These are phyloP conservation scores for Saururus chinensis DNA, from an alignment of 164 flowering plant species.

Conservation along the genomic window DNA sequence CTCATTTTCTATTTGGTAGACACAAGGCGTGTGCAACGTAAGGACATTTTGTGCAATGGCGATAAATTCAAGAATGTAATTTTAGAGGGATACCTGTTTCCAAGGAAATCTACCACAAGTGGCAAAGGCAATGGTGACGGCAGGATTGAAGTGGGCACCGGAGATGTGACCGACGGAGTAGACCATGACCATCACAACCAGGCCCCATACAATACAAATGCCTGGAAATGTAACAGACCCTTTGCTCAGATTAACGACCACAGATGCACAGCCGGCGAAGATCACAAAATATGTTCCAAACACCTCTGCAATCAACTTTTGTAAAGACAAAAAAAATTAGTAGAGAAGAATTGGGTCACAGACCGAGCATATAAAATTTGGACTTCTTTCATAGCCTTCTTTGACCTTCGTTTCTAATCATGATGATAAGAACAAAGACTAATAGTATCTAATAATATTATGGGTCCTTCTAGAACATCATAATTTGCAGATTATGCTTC, in stretches of 20 bases:
- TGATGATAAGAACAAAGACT: background rate
- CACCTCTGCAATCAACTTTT: conserved; percentile 43
- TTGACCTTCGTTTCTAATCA: background rate
- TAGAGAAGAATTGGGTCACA: background rate
- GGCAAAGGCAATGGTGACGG: conserved; percentile 57
- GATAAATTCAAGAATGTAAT: background rate
- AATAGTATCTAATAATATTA: background rate
- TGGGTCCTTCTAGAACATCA: background rate
- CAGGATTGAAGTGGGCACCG: conserved; percentile 62
- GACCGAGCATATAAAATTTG: too few relatives aligned
- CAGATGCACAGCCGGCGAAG: conserved; percentile 48
- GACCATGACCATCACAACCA: conserved; percentile 45
- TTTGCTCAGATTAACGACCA: conserved; percentile 25
- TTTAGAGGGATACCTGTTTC: conserved; percentile 28
- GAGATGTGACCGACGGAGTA: conserved; percentile 61
- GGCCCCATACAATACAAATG: conserved; percentile 38
- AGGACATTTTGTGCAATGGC: background rate
- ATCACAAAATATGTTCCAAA: conserved; percentile 44
- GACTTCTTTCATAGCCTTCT: too few relatives aligned
- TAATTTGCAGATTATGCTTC: background rate
- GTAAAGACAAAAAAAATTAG: background rate
- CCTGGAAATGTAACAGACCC: conserved; percentile 43
- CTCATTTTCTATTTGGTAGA: too few relatives aligned
- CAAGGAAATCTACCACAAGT: conserved; percentile 39
- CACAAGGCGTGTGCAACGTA: too few relatives aligned